These are phyloP conservation scores for Skeletonema marinoi DNA, from an alignment of 108 stramenopile genomes.

Conservation along the genomic window DNA sequence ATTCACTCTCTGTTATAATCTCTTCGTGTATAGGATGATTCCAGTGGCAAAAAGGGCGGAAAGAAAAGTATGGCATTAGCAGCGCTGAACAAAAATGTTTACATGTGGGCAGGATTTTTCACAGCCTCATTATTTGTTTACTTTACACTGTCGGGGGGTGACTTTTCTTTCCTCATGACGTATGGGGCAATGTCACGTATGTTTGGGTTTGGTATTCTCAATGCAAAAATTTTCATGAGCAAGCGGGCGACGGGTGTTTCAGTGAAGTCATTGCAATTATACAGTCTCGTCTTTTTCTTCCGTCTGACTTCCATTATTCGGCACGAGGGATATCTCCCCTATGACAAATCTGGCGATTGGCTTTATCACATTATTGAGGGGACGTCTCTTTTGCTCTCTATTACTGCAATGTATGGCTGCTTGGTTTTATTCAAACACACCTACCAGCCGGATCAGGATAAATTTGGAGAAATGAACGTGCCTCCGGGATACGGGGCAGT, in stretches of 20 bases:
- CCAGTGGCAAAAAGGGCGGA: constrained; percentile 55
- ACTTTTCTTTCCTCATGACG: constrained; percentile 98
- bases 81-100: constrained; percentile 86
- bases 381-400: constrained; percentile 79
- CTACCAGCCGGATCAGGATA: constrained; percentile 89
- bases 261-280: constrained; percentile 94
- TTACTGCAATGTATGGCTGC: constrained; percentile 76
- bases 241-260: constrained; percentile 91
- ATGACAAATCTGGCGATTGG: constrained; percentile 98
- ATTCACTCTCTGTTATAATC: background rate
- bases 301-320: constrained; percentile 95
- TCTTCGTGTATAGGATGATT: constrained; percentile 44
- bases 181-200: constrained; percentile 96
- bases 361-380: constrained; percentile 96
- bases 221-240: constrained; percentile 84
- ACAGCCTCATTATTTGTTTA: constrained; percentile 92
- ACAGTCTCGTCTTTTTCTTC: constrained; percentile 89
- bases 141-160: constrained; percentile 89
- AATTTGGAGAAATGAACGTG: constrained; percentile 92
- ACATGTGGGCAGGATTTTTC: constrained; percentile 93
- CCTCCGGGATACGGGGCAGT: constrained; percentile 82
- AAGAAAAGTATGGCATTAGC: constrained; percentile 86
- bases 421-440: constrained; percentile 83
- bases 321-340: constrained; percentile 99
- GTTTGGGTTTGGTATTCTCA: constrained; percentile 96